phyloP scores from a whole-genome alignment of 1,284 basidiomycete genomes.

The Pseudozyma hubeiensis region DNA sequence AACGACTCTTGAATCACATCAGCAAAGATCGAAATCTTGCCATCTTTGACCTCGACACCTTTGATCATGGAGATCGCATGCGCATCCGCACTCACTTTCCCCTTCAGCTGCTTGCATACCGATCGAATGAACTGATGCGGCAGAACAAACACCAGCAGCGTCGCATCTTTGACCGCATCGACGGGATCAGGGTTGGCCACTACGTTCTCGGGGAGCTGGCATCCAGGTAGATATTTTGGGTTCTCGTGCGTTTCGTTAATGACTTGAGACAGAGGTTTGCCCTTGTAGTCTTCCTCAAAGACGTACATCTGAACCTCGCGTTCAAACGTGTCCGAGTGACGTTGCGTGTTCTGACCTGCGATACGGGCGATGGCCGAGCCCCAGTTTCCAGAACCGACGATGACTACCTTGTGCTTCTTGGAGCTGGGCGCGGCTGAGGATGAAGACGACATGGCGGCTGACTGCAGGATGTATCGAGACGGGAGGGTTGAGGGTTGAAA shows the following conservation, averaged over 20 bases:
- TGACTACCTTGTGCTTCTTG: constrained; percentile 73
- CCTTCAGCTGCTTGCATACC: constrained; percentile 63
- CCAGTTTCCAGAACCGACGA: constrained; percentile 72
- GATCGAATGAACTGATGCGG: constrained; percentile 72
- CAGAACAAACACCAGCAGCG: constrained; percentile 73
- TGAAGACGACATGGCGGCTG: constrained; percentile 29
- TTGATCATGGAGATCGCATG: constrained; percentile 69
- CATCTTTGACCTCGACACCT: constrained; percentile 69
- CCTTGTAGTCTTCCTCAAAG: constrained; percentile 69
- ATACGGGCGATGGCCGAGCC: constrained; percentile 74
- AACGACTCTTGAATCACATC: constrained; percentile 73
- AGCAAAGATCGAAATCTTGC: constrained; percentile 74
- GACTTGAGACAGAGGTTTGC: constrained; percentile 72
- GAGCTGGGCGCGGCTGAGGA: constrained; percentile 20
- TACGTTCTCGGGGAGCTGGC: constrained; percentile 72
- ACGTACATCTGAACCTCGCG: constrained; percentile 64
- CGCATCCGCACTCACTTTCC: constrained; percentile 59
- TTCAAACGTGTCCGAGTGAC: constrained; percentile 69
- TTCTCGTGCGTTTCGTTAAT: constrained; percentile 74
- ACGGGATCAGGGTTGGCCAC: constrained; percentile 72
- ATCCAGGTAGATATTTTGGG: constrained; percentile 73
- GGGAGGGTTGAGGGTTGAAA: constrained; percentile 15
- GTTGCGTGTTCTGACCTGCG: constrained; percentile 71
- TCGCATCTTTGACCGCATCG: constrained; percentile 73
- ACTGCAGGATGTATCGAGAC: constrained; percentile 1